Conservation (phyloP, 1,139 yeast species). For the Meyerozyma guilliermondii region DNA sequence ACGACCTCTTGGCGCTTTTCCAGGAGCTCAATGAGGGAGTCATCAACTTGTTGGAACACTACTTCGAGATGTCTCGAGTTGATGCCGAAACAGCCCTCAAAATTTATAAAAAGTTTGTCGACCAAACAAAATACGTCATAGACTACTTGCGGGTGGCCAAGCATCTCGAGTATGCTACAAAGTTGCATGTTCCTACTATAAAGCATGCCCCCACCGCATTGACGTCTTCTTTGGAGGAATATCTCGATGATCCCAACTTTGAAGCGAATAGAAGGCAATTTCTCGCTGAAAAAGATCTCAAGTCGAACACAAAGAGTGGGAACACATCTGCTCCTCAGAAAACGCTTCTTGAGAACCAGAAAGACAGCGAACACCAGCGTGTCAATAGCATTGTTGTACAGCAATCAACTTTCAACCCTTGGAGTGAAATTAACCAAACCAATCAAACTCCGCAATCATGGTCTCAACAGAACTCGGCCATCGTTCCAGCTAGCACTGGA, state of each 20-base stretch:
- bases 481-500: conserved; percentile 33
- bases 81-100: conserved; percentile 87
- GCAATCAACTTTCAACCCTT: conserved; percentile 43
- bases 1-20: conserved; percentile 77
- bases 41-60: conserved; percentile 85
- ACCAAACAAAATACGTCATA: conserved; percentile 82
- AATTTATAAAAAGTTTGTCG: conserved; percentile 80
- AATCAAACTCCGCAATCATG: conserved; percentile 2
- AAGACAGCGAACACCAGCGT: conserved; percentile 16
- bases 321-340: conserved; percentile 3
- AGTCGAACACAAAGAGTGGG: conserved; percentile 3
- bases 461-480: conserved; percentile 13
- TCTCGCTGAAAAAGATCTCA: conserved; percentile 50
- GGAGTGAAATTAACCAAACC: conserved; percentile 23
- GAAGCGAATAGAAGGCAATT: conserved; percentile 77
- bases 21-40: conserved; percentile 94
- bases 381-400: conserved; percentile 31
- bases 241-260: conserved; percentile 79
- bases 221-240: conserved; percentile 82
- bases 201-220: conserved; percentile 96
- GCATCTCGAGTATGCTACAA: conserved; percentile 79
- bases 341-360: conserved; percentile 1
- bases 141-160: conserved; percentile 86
- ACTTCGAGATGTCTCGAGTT: conserved; percentile 80
- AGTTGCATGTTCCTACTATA: conserved; percentile 89